A percentile compares a stretch with the other conserved stretches of the same genome.
Evolutionary conservation across 495 filamentous ascomycete genomes (phyloP).

Genomic region (Venustampulla echinocandica): DNA sequence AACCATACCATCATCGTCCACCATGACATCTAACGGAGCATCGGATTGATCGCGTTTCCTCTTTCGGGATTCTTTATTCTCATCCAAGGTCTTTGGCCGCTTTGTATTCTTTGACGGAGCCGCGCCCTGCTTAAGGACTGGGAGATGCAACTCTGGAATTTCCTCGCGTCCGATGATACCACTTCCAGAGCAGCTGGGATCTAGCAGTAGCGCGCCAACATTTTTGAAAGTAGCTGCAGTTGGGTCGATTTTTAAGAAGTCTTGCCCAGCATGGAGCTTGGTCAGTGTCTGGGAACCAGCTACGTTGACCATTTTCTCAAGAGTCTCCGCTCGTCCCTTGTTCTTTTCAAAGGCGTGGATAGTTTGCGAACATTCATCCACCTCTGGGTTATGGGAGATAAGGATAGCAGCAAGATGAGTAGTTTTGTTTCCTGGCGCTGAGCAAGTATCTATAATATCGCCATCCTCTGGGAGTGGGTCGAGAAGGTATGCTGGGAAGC

Average conservation of each 20-base stretch:
- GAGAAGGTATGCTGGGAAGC: conserved; percentile 84
- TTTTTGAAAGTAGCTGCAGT: conserved; percentile 36
- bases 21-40: conserved; percentile 28
- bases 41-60: conserved; percentile 21
- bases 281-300: conserved; percentile 62
- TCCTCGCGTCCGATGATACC: conserved; percentile 87
- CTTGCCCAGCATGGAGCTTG: conserved; percentile 56
- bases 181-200: conserved; percentile 90
- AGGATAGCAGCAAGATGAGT: conserved; percentile 81
- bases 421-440: conserved; percentile 95
- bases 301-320: conserved; percentile 71
- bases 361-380: conserved; percentile 24
- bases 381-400: conserved; percentile 26
- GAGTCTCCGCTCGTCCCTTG: conserved; percentile 51
- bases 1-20: conserved; percentile 42
- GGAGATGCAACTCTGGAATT: conserved; percentile 49
- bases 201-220: conserved; percentile 70
- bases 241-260: conserved; percentile 73
- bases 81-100: conserved; percentile 17
- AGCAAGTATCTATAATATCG: conserved; percentile 79
- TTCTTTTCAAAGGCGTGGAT: conserved; percentile 70
- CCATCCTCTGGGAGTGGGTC: conserved; percentile 51
- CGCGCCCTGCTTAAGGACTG: conserved; percentile 28
- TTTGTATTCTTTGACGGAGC: background rate
- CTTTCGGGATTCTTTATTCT: conserved; percentile 27